Evolutionary conservation across 805 yeast genomes (phyloP).

Genomic region (Nakazawaea populi): DNA sequence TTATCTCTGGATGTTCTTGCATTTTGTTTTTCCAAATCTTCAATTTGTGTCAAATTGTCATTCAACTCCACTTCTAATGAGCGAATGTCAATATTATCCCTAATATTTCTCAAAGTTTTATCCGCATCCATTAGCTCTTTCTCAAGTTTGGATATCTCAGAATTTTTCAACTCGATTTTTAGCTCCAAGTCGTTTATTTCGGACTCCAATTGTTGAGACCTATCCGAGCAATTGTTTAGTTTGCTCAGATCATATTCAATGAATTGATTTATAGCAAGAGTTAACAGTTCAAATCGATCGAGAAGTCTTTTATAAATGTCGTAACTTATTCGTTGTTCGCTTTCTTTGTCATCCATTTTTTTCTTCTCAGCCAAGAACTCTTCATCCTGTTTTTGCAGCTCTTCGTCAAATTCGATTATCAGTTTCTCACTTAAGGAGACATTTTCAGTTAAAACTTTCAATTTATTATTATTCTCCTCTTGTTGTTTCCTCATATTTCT

Average conservation of each 20-base stretch:
- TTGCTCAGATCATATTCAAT: background rate
- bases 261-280: background rate
- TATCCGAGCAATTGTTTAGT: conserved; percentile 1
- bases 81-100: conserved; percentile 58
- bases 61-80: conserved; percentile 33
- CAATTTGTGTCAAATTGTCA: conserved; percentile 32
- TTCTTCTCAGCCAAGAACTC: background rate
- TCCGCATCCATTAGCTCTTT: conserved; percentile 44
- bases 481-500: conserved; percentile 33
- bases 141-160: conserved; percentile 22
- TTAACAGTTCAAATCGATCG: background rate
- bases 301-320: background rate
- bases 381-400: conserved; percentile 8
- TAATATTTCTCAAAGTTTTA: conserved; percentile 55
- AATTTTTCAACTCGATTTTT: background rate
- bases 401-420: conserved; percentile 20
- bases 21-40: conserved; percentile 41
- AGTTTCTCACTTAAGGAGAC: conserved; percentile 9
- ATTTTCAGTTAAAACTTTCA: conserved; percentile 15
- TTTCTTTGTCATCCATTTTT: background rate
- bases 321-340: background rate
- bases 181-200: conserved; percentile 14
- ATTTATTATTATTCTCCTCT: conserved; percentile 26
- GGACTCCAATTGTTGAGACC: conserved; percentile 1
- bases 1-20: conserved; percentile 57